Conservation (phyloP, 805 yeast species). For the Suhomyces sp. region DNA sequence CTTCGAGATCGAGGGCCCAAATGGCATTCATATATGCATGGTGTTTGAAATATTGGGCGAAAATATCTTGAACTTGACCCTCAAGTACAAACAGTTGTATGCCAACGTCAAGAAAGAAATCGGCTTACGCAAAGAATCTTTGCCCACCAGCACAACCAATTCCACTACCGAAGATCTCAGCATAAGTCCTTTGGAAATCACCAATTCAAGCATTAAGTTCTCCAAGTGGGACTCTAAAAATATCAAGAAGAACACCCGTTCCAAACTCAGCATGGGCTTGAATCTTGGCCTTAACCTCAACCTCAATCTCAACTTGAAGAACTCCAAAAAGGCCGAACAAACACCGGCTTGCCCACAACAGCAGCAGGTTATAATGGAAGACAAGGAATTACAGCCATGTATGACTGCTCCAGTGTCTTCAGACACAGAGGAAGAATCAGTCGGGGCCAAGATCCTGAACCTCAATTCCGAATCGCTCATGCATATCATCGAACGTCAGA, state of each 20-base stretch:
- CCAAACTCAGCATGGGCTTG: conserved; percentile 20
- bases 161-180: neutral
- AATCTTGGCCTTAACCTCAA: conserved; percentile 3
- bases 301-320: conserved; percentile 1
- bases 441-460: conserved; percentile 9
- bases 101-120: conserved; percentile 21
- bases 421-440: conserved; percentile 1
- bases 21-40: conserved; percentile 65
- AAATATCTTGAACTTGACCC: conserved; percentile 49
- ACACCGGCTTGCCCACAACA: neutral
- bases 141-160: neutral
- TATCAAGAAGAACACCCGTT: conserved; percentile 15
- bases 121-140: neutral
- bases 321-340: neutral
- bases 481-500: conserved; percentile 33
- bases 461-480: conserved; percentile 22
- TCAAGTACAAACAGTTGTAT: conserved; percentile 44
- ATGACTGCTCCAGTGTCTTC: neutral
- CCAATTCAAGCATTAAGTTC: conserved; percentile 10
- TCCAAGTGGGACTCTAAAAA: conserved; percentile 18
- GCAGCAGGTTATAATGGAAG: neutral
- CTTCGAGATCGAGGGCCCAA: conserved; percentile 56
- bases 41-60: conserved; percentile 66
- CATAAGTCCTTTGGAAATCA: neutral
- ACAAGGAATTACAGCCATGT: neutral